Conservation (phyloP, 2,329 filamentous ascomycete species). For the Aspergillus quadricinctus region DNA sequence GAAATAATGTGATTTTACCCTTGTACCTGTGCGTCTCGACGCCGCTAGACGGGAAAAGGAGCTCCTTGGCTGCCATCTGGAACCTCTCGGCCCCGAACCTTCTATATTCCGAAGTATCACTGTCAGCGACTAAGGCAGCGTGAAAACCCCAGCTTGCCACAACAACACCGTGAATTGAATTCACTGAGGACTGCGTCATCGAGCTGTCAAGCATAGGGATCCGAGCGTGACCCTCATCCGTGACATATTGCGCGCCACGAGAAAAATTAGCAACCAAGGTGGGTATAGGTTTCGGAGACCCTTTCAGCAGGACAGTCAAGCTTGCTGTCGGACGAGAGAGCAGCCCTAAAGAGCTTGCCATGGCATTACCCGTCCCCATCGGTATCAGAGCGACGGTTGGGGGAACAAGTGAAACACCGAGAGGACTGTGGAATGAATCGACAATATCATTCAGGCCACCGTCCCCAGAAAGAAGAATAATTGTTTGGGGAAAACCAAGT, state of each 20-base stretch:
- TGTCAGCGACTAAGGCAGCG: slow-evolving; percentile 82
- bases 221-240: slow-evolving; percentile 44
- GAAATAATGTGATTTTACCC: slow-evolving; percentile 48
- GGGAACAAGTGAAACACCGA: slow-evolving; percentile 35
- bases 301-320: slow-evolving; percentile 58
- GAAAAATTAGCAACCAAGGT: slow-evolving; percentile 61
- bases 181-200: slow-evolving; percentile 26
- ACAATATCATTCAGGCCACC: slow-evolving; percentile 80
- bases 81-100: slow-evolving; percentile 74
- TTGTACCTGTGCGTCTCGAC: slow-evolving; percentile 53
- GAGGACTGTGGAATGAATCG: slow-evolving; percentile 54
- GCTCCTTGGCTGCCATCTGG: slow-evolving; percentile 73
- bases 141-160: slow-evolving; percentile 90
- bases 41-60: slow-evolving; percentile 58
- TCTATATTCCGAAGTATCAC: slow-evolving; percentile 77
- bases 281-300: slow-evolving; percentile 53
- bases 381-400: slow-evolving; percentile 55
- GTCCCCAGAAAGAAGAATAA: slow-evolving; percentile 82
- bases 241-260: slow-evolving; percentile 46
- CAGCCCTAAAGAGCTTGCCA: slow-evolving; percentile 38
- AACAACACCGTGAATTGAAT: slow-evolving; percentile 63
- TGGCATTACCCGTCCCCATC: slow-evolving; percentile 48
- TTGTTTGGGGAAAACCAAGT: slow-evolving; percentile 49
- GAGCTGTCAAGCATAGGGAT: slow-evolving; percentile 15
- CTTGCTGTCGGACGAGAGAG: slow-evolving; percentile 33